Evolutionary conservation across 2,329 filamentous ascomycete genomes (phyloP), one percentile per base, ranked within the genome.

Genomic region (Paradendryphiella salina): DNA sequence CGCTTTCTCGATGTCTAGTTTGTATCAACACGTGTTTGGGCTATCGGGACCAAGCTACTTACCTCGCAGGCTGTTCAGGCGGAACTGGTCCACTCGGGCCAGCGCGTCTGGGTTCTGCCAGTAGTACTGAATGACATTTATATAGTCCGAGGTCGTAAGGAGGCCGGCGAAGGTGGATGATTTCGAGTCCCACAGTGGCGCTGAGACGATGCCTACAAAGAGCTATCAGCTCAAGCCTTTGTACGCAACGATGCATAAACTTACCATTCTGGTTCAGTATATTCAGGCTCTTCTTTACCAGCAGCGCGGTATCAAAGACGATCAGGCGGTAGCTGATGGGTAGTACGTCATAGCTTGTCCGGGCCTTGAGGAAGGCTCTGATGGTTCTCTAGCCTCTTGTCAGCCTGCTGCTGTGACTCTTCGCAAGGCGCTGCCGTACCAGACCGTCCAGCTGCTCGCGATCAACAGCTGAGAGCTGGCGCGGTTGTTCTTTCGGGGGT

Each of bases 111-210:
- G 94, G 64, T 94, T 95, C 75, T 97, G 92, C 80, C 91, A 96
- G 79, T 99, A 97, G 76, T 99, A 99, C 73, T 97, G 93, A 33
- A 99, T 96, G 50, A 99, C 88, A 69, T 99, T 99, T 77, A 99
- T 95, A 73, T 94, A 99, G 76, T 99, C 94, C 54, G 91, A 96
- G 57, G 91, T 94, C 21, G 94, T 99, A 60, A 99, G 81, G 40
- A 99, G 83, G 32, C 94, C 94, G 33, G 93, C 94, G 74, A 97
- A 99, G 29, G 88, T 90, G 20, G 92, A 96, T 3, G 87, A 89
- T 60, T 89, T 87, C 20, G 93, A 96, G 74, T 99, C 92, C 94
- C 94, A 99, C 59, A 99, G 79, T 42, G 94, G 94, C 44, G 94
- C 94, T 23, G 94, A 99, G 48, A 99, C 94, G 71, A 99, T 99